A percentile compares a stretch with the other conserved stretches of the same genome.
phyloP scores from a whole-genome alignment of 805 yeast genomes.

The Metschnikowia anglica region DNA sequence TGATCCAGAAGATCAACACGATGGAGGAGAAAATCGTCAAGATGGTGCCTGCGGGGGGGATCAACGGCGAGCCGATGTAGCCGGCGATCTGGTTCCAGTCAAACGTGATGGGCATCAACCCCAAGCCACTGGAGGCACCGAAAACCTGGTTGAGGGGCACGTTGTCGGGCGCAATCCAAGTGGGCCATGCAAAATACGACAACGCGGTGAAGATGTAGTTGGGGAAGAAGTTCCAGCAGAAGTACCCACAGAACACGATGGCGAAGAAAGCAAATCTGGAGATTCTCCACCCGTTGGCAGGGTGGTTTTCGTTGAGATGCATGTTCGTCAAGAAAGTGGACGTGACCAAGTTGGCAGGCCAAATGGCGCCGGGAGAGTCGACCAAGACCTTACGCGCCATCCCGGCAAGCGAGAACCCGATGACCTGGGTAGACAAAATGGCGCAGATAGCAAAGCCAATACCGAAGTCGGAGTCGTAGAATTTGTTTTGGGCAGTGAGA shows the following conservation, averaged over 20 bases:
- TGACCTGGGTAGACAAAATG: conserved; percentile 55
- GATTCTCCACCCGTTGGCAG: conserved; percentile 61
- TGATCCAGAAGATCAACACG: conserved; percentile 47
- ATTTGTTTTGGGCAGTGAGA: conserved; percentile 49
- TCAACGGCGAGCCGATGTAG: conserved; percentile 59
- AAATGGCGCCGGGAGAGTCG: conserved; percentile 62
- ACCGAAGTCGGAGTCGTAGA: conserved; percentile 46
- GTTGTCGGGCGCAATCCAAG: conserved; percentile 66
- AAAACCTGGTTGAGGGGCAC: conserved; percentile 62
- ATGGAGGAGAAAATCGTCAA: conserved; percentile 40
- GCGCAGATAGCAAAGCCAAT: conserved; percentile 57
- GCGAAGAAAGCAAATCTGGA: conserved; percentile 10
- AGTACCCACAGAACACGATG: conserved; percentile 5
- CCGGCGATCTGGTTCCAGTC: conserved; percentile 66
- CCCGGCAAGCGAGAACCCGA: conserved; percentile 72
- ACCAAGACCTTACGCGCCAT: conserved; percentile 57
- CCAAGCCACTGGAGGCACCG: conserved; percentile 62
- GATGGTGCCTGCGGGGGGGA: conserved; percentile 58
- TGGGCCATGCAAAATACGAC: conserved; percentile 59
- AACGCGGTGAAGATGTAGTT: conserved; percentile 55
- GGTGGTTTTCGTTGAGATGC: conserved; percentile 51
- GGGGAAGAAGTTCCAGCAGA: conserved; percentile 13
- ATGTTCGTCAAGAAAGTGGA: conserved; percentile 54
- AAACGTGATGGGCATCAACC: conserved; percentile 63
- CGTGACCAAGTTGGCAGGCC: conserved; percentile 68